These are phyloP conservation scores for Solanum hybrid DNA, from an alignment of 305 asterid genomes.

Conservation along the genomic window DNA sequence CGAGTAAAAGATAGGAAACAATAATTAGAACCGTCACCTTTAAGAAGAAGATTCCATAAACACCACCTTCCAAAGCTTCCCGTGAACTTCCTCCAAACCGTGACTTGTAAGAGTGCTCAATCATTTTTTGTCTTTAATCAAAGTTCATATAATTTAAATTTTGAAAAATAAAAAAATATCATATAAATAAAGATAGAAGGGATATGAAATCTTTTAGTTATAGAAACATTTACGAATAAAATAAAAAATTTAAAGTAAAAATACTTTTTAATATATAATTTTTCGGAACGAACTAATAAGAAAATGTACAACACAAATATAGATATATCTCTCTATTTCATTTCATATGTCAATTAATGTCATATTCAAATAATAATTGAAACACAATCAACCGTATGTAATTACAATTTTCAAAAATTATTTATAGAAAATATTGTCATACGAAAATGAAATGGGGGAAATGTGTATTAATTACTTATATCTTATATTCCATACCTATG, in stretches of 20 bases:
- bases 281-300: too few species aligned
- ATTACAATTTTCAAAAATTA: too few species aligned
- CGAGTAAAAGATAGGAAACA: not conserved
- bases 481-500: not conserved
- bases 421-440: too few species aligned
- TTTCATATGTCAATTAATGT: too few species aligned
- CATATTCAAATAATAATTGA: too few species aligned
- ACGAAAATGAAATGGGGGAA: too few species aligned
- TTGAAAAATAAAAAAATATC: too few species aligned
- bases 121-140: too few species aligned
- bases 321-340: not conserved
- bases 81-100: not conserved
- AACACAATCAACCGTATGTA: too few species aligned
- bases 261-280: not conserved
- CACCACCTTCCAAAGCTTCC: slow-evolving; percentile 5
- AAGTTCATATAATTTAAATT: too few species aligned
- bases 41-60: slow-evolving; percentile 2
- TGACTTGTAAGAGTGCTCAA: not conserved
- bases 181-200: too few species aligned
- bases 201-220: not conserved
- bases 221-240: not conserved
- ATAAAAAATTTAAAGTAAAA: not conserved
- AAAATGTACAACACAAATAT: not conserved
- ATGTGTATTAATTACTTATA: too few species aligned
- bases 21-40: not conserved